phyloP scores from a whole-genome alignment of 768 basidiomycete genomes.

The Russula vinacea region DNA sequence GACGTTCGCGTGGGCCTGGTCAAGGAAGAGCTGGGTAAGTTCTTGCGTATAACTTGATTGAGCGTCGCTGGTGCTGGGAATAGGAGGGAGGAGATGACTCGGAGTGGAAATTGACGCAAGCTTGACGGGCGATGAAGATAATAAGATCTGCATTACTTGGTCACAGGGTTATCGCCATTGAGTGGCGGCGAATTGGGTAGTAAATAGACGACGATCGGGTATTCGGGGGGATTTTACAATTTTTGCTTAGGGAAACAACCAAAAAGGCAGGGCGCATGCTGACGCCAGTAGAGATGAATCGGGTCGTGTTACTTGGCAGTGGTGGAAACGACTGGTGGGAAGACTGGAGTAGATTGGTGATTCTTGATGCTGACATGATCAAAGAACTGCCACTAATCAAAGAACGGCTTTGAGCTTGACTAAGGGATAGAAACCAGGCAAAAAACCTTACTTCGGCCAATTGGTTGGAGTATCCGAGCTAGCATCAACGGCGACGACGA shows the following conservation, averaged over 20 bases:
- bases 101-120: no score
- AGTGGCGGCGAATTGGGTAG: constrained; percentile 78
- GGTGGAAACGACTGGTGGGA: constrained; percentile 65
- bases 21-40: constrained; percentile 55
- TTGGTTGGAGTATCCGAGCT: constrained; percentile 52
- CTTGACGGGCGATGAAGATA: background rate
- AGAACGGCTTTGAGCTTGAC: constrained; percentile 1
- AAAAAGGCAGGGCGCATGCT: constrained; percentile 74
- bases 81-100: constrained; percentile 5
- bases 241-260: constrained; percentile 61
- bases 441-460: constrained; percentile 61
- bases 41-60: constrained; percentile 55
- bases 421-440: background rate
- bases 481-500: constrained; percentile 72
- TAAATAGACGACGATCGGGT: constrained; percentile 68
- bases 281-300: constrained; percentile 58
- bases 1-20: constrained; percentile 55
- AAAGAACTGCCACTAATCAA: constrained; percentile 51
- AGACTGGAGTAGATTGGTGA: constrained; percentile 43
- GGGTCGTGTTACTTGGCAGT: constrained; percentile 49
- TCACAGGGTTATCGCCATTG: constrained; percentile 55
- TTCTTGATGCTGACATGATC: constrained; percentile 45
- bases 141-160: constrained; percentile 47
- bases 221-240: constrained; percentile 52
- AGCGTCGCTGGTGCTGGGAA: constrained; percentile 52